These are phyloP conservation scores for Chlamydomonas urium DNA, from an alignment of 139 green algal species.

Conservation along the genomic window DNA sequence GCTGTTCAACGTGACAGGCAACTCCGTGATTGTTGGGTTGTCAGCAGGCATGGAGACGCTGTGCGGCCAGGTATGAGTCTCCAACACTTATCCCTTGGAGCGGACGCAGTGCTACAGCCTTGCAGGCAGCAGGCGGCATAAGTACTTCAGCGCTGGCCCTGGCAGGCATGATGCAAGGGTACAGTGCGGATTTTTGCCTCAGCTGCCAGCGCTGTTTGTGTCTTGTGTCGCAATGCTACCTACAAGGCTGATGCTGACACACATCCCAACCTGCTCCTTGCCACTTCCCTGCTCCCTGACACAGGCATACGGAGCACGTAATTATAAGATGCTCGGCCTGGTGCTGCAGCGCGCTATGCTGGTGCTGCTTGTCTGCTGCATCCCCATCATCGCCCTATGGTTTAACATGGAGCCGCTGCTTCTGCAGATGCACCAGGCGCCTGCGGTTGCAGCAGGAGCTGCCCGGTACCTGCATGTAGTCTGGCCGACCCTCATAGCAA, in stretches of 20 bases:
- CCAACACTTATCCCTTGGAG: too few species aligned
- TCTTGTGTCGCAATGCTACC: too few species aligned
- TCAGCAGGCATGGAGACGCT: slow-evolving; percentile 14
- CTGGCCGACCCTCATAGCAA: background rate
- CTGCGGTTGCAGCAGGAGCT: slow-evolving; percentile 1
- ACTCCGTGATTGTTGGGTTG: slow-evolving; percentile 4
- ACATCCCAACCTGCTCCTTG: too few species aligned
- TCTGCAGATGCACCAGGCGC: background rate
- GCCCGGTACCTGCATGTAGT: slow-evolving; percentile 1
- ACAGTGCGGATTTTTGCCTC: too few species aligned
- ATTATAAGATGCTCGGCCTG: slow-evolving; percentile 13
- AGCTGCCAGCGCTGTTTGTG: too few species aligned
- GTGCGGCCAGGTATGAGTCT: slow-evolving; percentile 11
- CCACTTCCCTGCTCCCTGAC: too few species aligned
- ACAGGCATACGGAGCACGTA: slow-evolving; percentile 11
- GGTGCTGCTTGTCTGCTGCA: slow-evolving; percentile 1
- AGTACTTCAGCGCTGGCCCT: background rate
- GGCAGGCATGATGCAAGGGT: too few species aligned
- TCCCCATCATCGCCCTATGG: slow-evolving; percentile 1
- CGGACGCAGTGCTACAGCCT: background rate
- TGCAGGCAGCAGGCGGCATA: background rate
- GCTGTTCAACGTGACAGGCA: slow-evolving; percentile 16
- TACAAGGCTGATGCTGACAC: too few species aligned
- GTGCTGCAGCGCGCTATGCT: slow-evolving; percentile 7
- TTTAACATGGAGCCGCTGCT: background rate